Evolutionary conservation across 2,329 filamentous ascomycete species (phyloP), one percentile per base, ranked within the genome.

Genomic region (Plenodomus biglobosus): DNA sequence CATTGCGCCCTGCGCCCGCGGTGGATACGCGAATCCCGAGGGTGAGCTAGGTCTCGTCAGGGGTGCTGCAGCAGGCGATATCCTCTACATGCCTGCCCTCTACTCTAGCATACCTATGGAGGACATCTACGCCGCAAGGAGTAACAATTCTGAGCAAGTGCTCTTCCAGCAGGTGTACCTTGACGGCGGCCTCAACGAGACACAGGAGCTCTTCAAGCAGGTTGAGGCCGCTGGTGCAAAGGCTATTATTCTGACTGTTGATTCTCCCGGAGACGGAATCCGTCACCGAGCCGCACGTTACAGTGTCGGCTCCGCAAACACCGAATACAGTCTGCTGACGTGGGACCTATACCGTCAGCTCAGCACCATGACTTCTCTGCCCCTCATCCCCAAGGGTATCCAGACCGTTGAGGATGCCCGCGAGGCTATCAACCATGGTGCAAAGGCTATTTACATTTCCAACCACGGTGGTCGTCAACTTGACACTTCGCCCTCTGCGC

Each of bases 401-500:
- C 68, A 71, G 55, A 70, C 69, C 6, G 69, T 71, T 15, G 69
- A 74, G 39, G 73, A 75, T 39, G 72, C 69, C 2, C 66, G 66
- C 38, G 58, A 69, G 8, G 69, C 66, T 1, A 61, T 71, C 30
- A 61, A 72, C 38, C 49, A 69, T 6, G 72, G 72, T 11, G 69
- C 62, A 8, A 65, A 65, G 21, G 72, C 72, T 2, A 70, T 74
- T 43, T 73, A 70, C 56, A 59, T 75, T 38, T 73, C 70, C 40
- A 75, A 75, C 59, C 72, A 75, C 55, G 73, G 73, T 17, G 73
- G 72, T 10, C 65, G 73, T 39, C 67, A 70, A 40, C 61, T 73
- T 42, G 72, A 75, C 69, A 40, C 77, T n/a, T 76, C 79, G 2
- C 85, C 86, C 0, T 86, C 81, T 0, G 83, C 86, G 1, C 84